A percentile compares a stretch with the other conserved stretches of the same genome.
Evolutionary conservation across 2,329 filamentous ascomycete genomes (phyloP).

Genomic region (Graphiopsis chlorocephala): DNA sequence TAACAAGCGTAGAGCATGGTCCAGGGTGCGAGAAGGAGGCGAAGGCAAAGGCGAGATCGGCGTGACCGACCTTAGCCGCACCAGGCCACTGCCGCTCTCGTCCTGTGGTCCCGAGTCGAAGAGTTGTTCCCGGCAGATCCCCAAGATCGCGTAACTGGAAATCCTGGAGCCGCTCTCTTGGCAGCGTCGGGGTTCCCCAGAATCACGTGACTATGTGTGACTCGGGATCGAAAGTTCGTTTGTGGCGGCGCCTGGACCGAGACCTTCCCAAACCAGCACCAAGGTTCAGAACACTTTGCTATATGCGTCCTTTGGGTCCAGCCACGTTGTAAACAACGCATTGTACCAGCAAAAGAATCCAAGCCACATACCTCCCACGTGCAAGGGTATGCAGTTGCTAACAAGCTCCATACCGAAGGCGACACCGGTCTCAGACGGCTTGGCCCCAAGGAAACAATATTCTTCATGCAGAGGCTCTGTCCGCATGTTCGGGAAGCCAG

Average conservation of each 20-base stretch:
- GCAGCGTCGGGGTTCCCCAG: not conserved
- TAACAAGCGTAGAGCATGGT: not conserved
- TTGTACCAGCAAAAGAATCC: not conserved
- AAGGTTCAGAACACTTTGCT: not conserved
- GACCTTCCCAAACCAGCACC: conserved; percentile 2
- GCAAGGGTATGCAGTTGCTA: not conserved
- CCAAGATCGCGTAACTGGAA: not conserved
- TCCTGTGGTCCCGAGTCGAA: not conserved
- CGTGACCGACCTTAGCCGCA: not conserved
- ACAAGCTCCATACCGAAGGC: not conserved
- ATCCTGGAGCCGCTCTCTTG: not conserved
- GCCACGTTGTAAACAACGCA: conserved; percentile 1
- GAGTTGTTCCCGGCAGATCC: not conserved
- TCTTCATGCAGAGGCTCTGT: not conserved
- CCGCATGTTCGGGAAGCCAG: not conserved
- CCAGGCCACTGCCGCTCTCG: too few species aligned
- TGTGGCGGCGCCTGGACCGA: not conserved
- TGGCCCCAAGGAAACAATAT: not conserved
- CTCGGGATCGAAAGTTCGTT: not conserved
- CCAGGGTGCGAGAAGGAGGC: not conserved
- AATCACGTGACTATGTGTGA: not conserved
- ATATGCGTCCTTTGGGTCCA: not conserved
- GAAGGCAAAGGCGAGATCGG: not conserved
- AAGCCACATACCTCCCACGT: not conserved
- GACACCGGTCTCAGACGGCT: not conserved